Conservation (phyloP, 257 asterid genomes). For the Rehmannia glutinosa region DNA sequence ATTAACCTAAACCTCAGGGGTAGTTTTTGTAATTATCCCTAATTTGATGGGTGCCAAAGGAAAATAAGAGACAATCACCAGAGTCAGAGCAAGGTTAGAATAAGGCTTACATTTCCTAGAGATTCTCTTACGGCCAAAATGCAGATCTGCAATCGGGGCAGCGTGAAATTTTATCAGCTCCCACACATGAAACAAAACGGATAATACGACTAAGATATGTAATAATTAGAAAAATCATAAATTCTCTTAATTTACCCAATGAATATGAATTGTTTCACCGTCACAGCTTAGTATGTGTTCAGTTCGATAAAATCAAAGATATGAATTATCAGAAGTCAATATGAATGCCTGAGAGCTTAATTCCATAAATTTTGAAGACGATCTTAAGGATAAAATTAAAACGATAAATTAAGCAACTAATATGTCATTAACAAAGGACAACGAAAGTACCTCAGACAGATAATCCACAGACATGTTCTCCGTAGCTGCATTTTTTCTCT, state of each 20-base stretch:
- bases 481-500: conserved; percentile 43
- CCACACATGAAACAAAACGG: neutral
- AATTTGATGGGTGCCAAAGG: neutral
- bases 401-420: neutral
- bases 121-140: conserved; percentile 67
- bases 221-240: neutral
- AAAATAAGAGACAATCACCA: conserved; percentile 4
- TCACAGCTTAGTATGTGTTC: neutral
- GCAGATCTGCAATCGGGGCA: conserved; percentile 54
- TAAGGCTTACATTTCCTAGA: conserved; percentile 39
- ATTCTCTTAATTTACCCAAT: neutral
- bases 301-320: conserved; percentile 1
- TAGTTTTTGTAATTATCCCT: too few relatives aligned
- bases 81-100: conserved; percentile 19
- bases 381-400: neutral
- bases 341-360: neutral
- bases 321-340: neutral
- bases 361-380: neutral
- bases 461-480: conserved; percentile 48
- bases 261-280: neutral
- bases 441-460: conserved; percentile 58
- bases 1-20: too few relatives aligned
- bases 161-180: conserved; percentile 12
- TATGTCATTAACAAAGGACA: conserved; percentile 7
- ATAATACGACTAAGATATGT: neutral